Base-by-base conservation (phyloP, 1,284 basidiomycete genomes). In the Rhodotorula sp. region DNA sequence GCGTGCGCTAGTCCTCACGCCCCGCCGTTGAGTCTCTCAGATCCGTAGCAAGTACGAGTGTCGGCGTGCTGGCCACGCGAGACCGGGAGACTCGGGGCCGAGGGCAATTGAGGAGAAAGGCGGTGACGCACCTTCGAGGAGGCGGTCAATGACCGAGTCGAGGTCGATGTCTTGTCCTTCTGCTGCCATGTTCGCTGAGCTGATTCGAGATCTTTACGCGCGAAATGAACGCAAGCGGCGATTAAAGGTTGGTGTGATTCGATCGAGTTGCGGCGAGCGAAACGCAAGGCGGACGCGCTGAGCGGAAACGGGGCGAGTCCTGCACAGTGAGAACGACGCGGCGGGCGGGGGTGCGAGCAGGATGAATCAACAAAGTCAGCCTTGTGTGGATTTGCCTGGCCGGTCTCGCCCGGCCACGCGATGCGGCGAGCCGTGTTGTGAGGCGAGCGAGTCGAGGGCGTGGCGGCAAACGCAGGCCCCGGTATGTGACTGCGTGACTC, bases 141-240 rank as follows among this genome's bases (percentile, higher is more conserved):
- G 86, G 74, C 93, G 87, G 88, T 96, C 94, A 81, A 97, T 96
- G 85, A 96, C 92, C 82, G 93, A 95, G 85, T 97, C 94, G 76
- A 97, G 87, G 86, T 96, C 94, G 83, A 96, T 94, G 82, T 95
- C 93, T 64, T 78, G 80, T 44, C 79, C 77, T 76, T 84, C 83
- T 70, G 60, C 59, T 33, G 69, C 69, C 69, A 71, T 71, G 42
- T 54, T 48, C 8, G 24, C 20, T 17, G 60, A 22, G 5, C 4
- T 42, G 37, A 42, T 42, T 42, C 10, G 7, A 42, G 37, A 42
- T 12, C 37, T 42, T 42, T 42, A n/a, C 26, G 51, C 22, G 48
- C 20, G 33, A 33, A 33, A 33, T 5, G 33, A 33, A 33, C 33
- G 33, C 33, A 7, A n/a, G n/a, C n/a, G n/a, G n/a, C n/a, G 46